Evolutionary conservation across 192 early-diverging fungal genomes (phyloP).

Genomic region (Coemansia sp.): DNA sequence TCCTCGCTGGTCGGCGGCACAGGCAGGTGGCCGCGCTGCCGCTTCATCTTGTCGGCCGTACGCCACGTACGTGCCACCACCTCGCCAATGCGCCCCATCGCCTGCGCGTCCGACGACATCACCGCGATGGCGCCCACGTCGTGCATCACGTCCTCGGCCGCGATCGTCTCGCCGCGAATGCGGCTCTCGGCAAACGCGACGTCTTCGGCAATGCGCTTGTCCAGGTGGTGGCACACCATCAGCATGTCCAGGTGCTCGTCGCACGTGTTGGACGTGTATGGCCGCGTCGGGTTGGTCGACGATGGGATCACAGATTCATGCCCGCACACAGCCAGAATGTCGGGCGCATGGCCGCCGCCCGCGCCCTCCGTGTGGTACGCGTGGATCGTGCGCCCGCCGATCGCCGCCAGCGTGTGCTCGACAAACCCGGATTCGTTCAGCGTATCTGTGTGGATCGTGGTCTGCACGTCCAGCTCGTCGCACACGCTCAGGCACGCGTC

Average conservation of each 20-base stretch:
- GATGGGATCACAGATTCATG: conserved; percentile 88
- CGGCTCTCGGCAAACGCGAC: conserved; percentile 95
- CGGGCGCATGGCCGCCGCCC: conserved; percentile 92
- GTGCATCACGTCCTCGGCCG: conserved; percentile 94
- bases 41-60: conserved; percentile 94
- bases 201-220: conserved; percentile 91
- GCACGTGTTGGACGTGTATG: conserved; percentile 91
- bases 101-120: conserved; percentile 92
- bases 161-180: conserved; percentile 96
- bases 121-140: conserved; percentile 94
- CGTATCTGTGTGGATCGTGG: conserved; percentile 96
- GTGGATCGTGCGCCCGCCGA: conserved; percentile 90
- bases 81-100: conserved; percentile 97
- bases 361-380: conserved; percentile 97
- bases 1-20: conserved; percentile 21
- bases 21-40: conserved; percentile 68
- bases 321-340: conserved; percentile 77
- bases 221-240: conserved; percentile 98
- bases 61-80: conserved; percentile 93
- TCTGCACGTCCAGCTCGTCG: conserved; percentile 85
- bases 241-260: conserved; percentile 99
- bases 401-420: conserved; percentile 84
- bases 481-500: conserved; percentile 84
- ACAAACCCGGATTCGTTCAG: conserved; percentile 98
- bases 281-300: conserved; percentile 95